Base-by-base conservation (phyloP, 495 filamentous ascomycete species). In the Xylaria sp. region DNA sequence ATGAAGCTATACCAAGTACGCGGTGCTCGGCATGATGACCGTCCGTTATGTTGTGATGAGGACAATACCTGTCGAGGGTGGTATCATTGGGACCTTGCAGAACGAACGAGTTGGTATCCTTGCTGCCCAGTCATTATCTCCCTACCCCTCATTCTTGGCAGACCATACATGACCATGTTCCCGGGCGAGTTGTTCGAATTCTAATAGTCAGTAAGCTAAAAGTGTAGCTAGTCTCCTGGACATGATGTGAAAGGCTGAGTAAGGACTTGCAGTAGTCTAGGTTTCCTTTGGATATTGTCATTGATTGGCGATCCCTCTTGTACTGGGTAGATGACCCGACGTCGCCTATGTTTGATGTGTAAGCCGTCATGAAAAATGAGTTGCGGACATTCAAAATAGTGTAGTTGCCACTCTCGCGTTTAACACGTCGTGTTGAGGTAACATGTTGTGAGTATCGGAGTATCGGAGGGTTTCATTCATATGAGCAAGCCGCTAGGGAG, bases 241-340 rank as follows among this genome's bases (percentile, higher is more conserved):
- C n/a, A 9, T 46, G n/a, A 50, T 66, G 43, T 37, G 44, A 33
- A 55, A 29, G 31, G 64, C 64, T 67, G 48, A 67, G 64, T 67
- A 55, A 67, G 31, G 33, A 43, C 64, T 24, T 67, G 64, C 64
- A 55, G 62, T 50, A 65, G 62, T 24, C 17, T 50, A 26, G 12
- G 14, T 21, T 35, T 11, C 43, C 14, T 12, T 44, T 44, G 59
- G 44, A 26, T 17, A 12, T 44, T 19, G 17, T 3, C 9, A 14
- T 41, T 61, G 57, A 61, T 61, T 61, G 57, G 57, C 41, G 5
- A 61, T n/a, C 35, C 41, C 57, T 37, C 31, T 61, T 5, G 17
- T 4, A 37, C 35, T 37, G 8, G 5, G n/a, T 21, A 24, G n/a
- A 40, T 41, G 41, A 41, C 37, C 59, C 21, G 59, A 61, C 37